Conservation (phyloP, 176 grass and related monocot genomes). For the Bolboschoenus planiculmis region DNA sequence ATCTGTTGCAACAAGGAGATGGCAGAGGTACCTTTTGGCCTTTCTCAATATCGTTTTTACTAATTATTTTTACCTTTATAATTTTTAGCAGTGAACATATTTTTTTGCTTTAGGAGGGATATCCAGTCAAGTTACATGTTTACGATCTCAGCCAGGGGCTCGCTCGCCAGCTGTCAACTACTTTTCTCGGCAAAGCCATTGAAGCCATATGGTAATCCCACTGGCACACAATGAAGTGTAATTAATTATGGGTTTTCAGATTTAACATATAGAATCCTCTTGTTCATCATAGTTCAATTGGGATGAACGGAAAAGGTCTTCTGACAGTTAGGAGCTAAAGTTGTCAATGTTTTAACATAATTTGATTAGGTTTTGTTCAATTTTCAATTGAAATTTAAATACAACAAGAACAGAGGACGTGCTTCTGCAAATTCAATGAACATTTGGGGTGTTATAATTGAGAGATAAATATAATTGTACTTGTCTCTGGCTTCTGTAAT, state of each 20-base stretch:
- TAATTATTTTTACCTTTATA: background rate
- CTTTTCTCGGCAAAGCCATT: conserved; percentile 55
- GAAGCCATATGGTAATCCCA: conserved; percentile 69
- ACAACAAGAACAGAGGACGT: background rate
- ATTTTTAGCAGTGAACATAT: background rate
- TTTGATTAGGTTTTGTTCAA: background rate
- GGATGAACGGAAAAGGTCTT: background rate
- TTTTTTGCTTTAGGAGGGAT: conserved; percentile 55
- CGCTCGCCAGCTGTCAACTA: conserved; percentile 51
- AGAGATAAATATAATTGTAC: background rate
- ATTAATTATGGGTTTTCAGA: background rate
- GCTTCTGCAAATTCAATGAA: background rate
- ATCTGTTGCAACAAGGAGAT: conserved; percentile 40
- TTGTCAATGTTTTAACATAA: background rate
- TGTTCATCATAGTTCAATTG: background rate
- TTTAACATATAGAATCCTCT: background rate
- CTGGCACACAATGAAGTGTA: background rate
- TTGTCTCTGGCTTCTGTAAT: background rate
- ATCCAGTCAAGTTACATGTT: conserved; percentile 72
- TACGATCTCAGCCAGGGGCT: conserved; percentile 87
- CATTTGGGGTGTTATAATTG: background rate
- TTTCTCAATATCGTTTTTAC: background rate
- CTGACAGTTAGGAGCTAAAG: background rate
- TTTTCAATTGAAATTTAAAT: background rate
- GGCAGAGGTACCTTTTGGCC: conserved; percentile 38